Base-by-base conservation (phyloP, 169 alveolate genomes). In the Plasmodium cynomolgi region DNA sequence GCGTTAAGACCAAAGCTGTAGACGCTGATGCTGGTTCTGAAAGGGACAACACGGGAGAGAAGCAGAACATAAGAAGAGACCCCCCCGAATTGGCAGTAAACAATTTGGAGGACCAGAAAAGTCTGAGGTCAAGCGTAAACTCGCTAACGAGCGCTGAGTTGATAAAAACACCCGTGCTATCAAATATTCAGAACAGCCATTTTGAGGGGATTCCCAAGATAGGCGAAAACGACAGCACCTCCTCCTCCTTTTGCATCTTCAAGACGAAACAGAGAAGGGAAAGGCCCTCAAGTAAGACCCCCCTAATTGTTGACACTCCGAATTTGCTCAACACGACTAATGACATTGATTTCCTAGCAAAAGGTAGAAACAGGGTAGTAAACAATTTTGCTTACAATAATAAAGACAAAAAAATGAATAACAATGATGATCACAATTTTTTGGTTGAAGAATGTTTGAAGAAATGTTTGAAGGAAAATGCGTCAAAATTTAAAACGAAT, bases 331-430 rank as follows among this genome's bases (percentile, higher is more conserved):
- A 20, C 31, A 68, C 17, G 56, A 37, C 54, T 37, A 81, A 88
- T 80, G 83, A 80, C 50, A 26, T 80, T 68, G 73, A 80, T 54
- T 58, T 88, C 33, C 8, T 68, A 80, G 50, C 68, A 84, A n/a
- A 84, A 17, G 37, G 77, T 39, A 88, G 71, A 39, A 80, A 37
- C 2, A 80, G 34, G 90, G 34, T 56, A 62, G 34, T 56, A 62
- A 26, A 88, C 34, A 88, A 23, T 11, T 47, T 71, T 39, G 44
- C 54, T 39, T 80, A 79, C 26, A 68, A 29, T 68, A 80, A 80
- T 56, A 88, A 37, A 68, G 83, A 88, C n/a, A 80, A 41, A 56
- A 80, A 88, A 81, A 88, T 88, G 94, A 71, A 80, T 88, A 88
- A 56, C 47, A 41, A 88, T 62, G 77, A 68, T 68, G 94, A 88